Evolutionary conservation across 257 asterid species (phyloP), one percentile per base, ranked within the genome.

Genomic region (Przewalskia tangutica): DNA sequence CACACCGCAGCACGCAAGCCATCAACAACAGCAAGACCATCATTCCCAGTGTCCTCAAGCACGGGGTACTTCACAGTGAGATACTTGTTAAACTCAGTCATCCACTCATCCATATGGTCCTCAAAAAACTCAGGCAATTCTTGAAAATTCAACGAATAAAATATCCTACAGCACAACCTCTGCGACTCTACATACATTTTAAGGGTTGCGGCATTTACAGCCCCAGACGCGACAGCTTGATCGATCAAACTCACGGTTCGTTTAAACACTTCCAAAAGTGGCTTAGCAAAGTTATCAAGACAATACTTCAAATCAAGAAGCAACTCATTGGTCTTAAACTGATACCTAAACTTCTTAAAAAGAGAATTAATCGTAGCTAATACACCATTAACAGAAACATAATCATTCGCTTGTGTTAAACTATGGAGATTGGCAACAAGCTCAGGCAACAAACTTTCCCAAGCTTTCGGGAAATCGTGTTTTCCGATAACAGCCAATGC

Each of bases 81-180:
- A 84, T 96, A 94, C 81, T 94, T 93, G 77, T 84, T 87, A 85
- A 94, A 96, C 90, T 92, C 98, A 76, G 67, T 58, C 99, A 96
- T 90, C 98, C 99, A 96, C 83, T 92, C 98, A 80, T 85, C 89
- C 97, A 96, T 89, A 84, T 92, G 95, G 79, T 93, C 97, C 92
- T 94, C 98, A 65, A 94, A 96, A 86, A 93, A 93, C 90, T 93
- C 97, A 0, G 95, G 98, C 87, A 91, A 82, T 76, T 92, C 97
- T 88, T 89, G 87, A 84, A 87, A 93, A 84, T 93, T 94, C 80
- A 96, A 85, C 4, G 98, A 96, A 87, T 86, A 88, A 83, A 96
- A 94, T 27, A 94, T 89, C 86, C 93, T 87, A 85, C 99, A 96
- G 79, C 98, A 96, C 84, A 93, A 58, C 89, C 93, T 91, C 89